Conservation (phyloP, 768 basidiomycete genomes). For the Kwoniella heveanensis region DNA sequence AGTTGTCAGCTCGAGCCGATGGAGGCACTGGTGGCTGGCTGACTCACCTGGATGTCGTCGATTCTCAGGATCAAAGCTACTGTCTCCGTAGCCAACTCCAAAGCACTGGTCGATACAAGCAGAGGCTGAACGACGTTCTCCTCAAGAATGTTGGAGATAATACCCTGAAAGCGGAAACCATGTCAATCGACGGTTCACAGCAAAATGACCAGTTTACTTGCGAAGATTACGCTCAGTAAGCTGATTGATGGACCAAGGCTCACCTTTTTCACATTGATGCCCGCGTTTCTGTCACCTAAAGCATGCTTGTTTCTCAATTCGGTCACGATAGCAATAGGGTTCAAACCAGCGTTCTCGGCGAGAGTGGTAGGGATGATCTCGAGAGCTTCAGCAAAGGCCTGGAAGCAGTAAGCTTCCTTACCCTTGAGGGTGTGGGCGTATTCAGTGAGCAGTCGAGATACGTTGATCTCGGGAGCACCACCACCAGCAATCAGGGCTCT, state of each 20-base stretch:
- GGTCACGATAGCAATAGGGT: slow-evolving; percentile 97
- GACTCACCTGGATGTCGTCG: slow-evolving; percentile 63
- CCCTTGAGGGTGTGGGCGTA: slow-evolving; percentile 91
- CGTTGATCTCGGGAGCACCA: slow-evolving; percentile 96
- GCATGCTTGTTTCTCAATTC: slow-evolving; percentile 97
- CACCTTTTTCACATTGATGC: slow-evolving; percentile 97
- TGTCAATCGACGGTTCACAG: background rate
- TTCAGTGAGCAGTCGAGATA: slow-evolving; percentile 85
- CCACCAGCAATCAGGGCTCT: slow-evolving; percentile 94
- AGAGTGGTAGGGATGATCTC: slow-evolving; percentile 97
- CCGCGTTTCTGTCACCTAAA: slow-evolving; percentile 87
- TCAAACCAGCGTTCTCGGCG: slow-evolving; percentile 96
- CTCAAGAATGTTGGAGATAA: slow-evolving; percentile 95
- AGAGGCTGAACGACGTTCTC: slow-evolving; percentile 97
- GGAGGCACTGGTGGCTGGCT: background rate
- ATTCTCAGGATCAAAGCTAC: slow-evolving; percentile 95
- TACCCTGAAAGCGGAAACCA: slow-evolving; percentile 64
- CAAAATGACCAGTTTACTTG: background rate
- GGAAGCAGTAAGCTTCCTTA: slow-evolving; percentile 99
- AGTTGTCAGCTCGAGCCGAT: slow-evolving; percentile 3
- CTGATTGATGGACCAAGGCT: slow-evolving; percentile 35
- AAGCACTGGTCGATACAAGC: slow-evolving; percentile 88
- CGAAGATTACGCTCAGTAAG: background rate
- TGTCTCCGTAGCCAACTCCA: slow-evolving; percentile 94
- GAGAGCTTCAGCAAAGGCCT: slow-evolving; percentile 94